phyloP scores from a whole-genome alignment of 768 basidiomycete genomes.

The Amanita thiersii region DNA sequence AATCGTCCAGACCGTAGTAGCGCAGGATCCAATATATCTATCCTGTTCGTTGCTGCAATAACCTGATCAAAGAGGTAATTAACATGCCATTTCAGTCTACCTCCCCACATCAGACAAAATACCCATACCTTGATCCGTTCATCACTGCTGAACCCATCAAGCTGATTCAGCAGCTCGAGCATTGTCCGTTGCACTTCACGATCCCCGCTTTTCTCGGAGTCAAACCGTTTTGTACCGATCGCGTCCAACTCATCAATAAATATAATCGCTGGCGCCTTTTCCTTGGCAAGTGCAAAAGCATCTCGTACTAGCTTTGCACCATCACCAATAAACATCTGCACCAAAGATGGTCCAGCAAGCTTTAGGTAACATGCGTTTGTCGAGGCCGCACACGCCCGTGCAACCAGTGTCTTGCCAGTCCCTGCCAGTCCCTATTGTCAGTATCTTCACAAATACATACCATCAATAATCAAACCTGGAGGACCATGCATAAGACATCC shows the following conservation, averaged over 20 bases:
- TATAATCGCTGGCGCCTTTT: slow-evolving; percentile 98
- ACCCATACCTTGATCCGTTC: slow-evolving; percentile 86
- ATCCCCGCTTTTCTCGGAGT: slow-evolving; percentile 98
- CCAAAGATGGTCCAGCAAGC: slow-evolving; percentile 93
- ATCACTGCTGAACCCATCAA: slow-evolving; percentile 96
- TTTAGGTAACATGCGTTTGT: slow-evolving; percentile 98
- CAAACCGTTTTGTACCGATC: slow-evolving; percentile 98
- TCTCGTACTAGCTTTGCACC: slow-evolving; percentile 98
- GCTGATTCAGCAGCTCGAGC: slow-evolving; percentile 95
- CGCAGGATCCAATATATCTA: slow-evolving; percentile 96
- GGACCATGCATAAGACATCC: slow-evolving; percentile 99
- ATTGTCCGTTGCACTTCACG: slow-evolving; percentile 99
- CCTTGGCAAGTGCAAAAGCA: slow-evolving; percentile 95
- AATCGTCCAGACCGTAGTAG: slow-evolving; percentile 96
- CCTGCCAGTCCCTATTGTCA: slow-evolving; percentile 29
- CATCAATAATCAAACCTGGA: slow-evolving; percentile 54
- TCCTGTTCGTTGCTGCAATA: slow-evolving; percentile 97
- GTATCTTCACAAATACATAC: background rate
- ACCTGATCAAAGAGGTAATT: slow-evolving; percentile 48
- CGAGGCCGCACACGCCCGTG: slow-evolving; percentile 95
- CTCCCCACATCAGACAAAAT: slow-evolving; percentile 6
- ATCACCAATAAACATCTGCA: slow-evolving; percentile 99
- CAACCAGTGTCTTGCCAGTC: slow-evolving; percentile 96
- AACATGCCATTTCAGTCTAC: slow-evolving; percentile 5
- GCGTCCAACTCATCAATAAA: slow-evolving; percentile 98